These are phyloP conservation scores for Scopulariopsis brevicaulis DNA, from an alignment of 2,329 filamentous ascomycete genomes.

Conservation along the genomic window DNA sequence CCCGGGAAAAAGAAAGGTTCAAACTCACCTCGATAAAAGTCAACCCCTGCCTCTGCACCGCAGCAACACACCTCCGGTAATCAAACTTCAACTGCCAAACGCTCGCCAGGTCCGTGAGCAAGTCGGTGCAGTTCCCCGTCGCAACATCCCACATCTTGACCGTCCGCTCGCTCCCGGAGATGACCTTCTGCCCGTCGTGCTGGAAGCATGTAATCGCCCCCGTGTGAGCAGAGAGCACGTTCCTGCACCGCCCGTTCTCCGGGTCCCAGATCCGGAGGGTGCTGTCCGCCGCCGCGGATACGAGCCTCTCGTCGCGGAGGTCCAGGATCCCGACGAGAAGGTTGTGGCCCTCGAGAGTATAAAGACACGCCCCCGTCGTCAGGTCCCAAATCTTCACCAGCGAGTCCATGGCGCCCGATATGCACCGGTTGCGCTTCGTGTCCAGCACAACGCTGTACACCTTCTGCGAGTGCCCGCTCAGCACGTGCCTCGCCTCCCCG, in stretches of 20 bases:
- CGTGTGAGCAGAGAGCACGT: slow-evolving; percentile 83
- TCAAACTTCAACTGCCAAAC: slow-evolving; percentile 99
- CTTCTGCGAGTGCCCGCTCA: slow-evolving; percentile 82
- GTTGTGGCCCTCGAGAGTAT: slow-evolving; percentile 86
- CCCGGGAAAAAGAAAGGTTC: no score
- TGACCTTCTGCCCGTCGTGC: slow-evolving; percentile 92
- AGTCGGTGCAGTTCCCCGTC: slow-evolving; percentile 83
- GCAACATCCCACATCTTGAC: slow-evolving; percentile 98
- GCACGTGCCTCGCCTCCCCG: slow-evolving; percentile 71
- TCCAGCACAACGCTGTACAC: slow-evolving; percentile 97
- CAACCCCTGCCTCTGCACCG: slow-evolving; percentile 81
- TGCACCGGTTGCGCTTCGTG: slow-evolving; percentile 83
- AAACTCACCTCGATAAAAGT: slow-evolving; percentile 90
- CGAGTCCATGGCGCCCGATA: slow-evolving; percentile 97
- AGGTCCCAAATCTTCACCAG: slow-evolving; percentile 97
- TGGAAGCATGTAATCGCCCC: slow-evolving; percentile 98
- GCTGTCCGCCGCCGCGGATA: slow-evolving; percentile 90
- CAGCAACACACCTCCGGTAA: slow-evolving; percentile 86
- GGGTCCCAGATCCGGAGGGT: slow-evolving; percentile 97
- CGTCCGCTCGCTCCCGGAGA: slow-evolving; percentile 88
- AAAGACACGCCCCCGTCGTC: slow-evolving; percentile 70
- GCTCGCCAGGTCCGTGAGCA: slow-evolving; percentile 86
- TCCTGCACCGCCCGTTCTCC: slow-evolving; percentile 81
- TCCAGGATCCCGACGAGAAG: slow-evolving; percentile 88
- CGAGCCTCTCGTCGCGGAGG: slow-evolving; percentile 76